Conservation (phyloP, 2,329 filamentous ascomycete species). For the Venturia oleaginea region DNA sequence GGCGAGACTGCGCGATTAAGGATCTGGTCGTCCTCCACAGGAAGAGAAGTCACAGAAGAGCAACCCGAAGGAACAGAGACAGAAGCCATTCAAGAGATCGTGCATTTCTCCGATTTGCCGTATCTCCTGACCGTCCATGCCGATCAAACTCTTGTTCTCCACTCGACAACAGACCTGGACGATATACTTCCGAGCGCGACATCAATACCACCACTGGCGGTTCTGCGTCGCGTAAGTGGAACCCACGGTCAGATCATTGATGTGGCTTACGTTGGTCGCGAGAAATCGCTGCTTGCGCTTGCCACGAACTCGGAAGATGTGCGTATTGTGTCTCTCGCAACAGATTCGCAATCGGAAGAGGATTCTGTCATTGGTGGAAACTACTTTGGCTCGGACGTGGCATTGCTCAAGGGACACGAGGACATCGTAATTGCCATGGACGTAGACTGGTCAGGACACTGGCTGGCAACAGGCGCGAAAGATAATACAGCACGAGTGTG, state of each 20-base stretch:
- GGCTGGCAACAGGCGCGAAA: slow-evolving; percentile 92
- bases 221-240: slow-evolving; percentile 76
- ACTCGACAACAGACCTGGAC: slow-evolving; percentile 44
- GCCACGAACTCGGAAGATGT: slow-evolving; percentile 95
- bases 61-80: slow-evolving; percentile 53
- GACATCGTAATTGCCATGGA: slow-evolving; percentile 95
- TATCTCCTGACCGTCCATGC: slow-evolving; percentile 76
- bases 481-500: slow-evolving; percentile 91
- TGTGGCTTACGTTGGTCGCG: slow-evolving; percentile 71
- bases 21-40: slow-evolving; percentile 71
- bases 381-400: slow-evolving; percentile 87
- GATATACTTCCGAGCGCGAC: slow-evolving; percentile 29
- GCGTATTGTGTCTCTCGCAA: slow-evolving; percentile 65
- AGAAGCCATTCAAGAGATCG: slow-evolving; percentile 61
- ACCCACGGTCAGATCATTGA: slow-evolving; percentile 98
- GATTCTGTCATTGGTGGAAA: slow-evolving; percentile 25
- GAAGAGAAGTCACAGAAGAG: slow-evolving; percentile 68
- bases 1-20: slow-evolving; percentile 76
- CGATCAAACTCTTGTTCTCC: slow-evolving; percentile 78
- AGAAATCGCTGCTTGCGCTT: slow-evolving; percentile 74
- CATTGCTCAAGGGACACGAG: slow-evolving; percentile 77
- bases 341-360: slow-evolving; percentile 24
- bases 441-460: slow-evolving; percentile 92
- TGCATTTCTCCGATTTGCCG: slow-evolving; percentile 56
- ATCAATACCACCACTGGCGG: slow-evolving; percentile 47